phyloP scores from a whole-genome alignment of 2,329 filamentous ascomycete species.

The Diplodia sapinea region DNA sequence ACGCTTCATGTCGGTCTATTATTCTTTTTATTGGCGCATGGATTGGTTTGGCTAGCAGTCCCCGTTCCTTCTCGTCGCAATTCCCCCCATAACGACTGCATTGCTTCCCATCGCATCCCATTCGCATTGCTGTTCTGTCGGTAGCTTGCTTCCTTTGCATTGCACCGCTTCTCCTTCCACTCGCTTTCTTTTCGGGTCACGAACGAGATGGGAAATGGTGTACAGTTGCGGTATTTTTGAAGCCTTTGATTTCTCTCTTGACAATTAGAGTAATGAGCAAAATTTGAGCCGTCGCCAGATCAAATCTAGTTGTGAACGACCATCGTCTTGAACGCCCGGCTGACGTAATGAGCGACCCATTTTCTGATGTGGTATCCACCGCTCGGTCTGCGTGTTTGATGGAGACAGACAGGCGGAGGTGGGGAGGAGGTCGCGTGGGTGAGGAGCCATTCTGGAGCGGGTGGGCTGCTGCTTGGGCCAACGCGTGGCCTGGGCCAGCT shows the following conservation, averaged over 20 bases:
- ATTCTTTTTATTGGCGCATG: conserved; percentile 13
- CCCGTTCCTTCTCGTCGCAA: neutral
- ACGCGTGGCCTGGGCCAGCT: neutral
- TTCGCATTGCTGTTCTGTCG: neutral
- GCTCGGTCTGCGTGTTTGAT: conserved; percentile 4
- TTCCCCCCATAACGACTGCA: conserved; percentile 15
- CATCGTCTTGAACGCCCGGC: too few relatives aligned
- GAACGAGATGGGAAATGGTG: conserved; percentile 1
- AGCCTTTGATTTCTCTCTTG: neutral
- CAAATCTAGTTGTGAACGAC: neutral
- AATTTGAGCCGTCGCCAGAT: neutral
- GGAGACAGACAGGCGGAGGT: conserved; percentile 14
- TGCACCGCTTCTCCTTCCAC: neutral
- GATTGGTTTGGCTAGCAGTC: conserved; percentile 20
- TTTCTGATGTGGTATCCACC: neutral
- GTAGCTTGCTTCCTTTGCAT: neutral
- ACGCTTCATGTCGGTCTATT: conserved; percentile 13
- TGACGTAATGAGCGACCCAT: too few relatives aligned
- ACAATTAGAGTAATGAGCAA: conserved; percentile 2
- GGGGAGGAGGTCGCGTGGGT: conserved; percentile 12
- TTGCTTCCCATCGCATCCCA: conserved; percentile 2
- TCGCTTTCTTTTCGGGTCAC: neutral
- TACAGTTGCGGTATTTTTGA: neutral
- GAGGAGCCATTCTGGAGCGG: neutral
- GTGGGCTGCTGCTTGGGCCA: conserved; percentile 3